Evolutionary conservation across 2,329 filamentous ascomycete species (phyloP), one percentile per base, ranked within the genome.

Genomic region (Basipetospora chlamydospora): DNA sequence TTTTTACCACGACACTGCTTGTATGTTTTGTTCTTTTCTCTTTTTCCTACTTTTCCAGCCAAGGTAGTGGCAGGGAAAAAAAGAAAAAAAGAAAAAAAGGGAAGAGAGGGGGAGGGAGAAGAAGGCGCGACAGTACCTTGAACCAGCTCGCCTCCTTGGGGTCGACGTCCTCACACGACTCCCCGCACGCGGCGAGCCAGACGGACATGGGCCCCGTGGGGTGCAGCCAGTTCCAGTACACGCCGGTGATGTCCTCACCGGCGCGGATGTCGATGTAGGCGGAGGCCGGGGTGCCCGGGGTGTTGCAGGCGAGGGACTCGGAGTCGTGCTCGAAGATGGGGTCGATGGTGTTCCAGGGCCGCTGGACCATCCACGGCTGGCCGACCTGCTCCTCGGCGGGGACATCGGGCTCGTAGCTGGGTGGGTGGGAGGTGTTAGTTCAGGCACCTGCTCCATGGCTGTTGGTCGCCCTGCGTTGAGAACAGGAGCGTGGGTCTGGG

Each of bases 191-290:
- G 15, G 67, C 64, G 45, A 72, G 63, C 50, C 67, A 73, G 37
- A 64, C 66, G 43, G 66, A 58, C 46, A 71, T 51, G 22, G 67
- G 67, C 6, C 68, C 68, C 51, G 56, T 72, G 66, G 34, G 61
- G 64, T 16, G 49, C 41, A 44, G 55, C 67, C 36, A 72, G 51
- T 61, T 61, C 66, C 64, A 70, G 49, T 69, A 60, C 44, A 64
- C 56, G 41, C 46, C 52, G 38, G 69, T 45, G 46, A 59, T 58
- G 45, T 66, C 63, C 41, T 67, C 67, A 12, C 60, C 61, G 5
- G 59, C 52, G 9, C 60, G 59, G 22, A 50, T 45, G 44, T 60
- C 56, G 43, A 64, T 65, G 33, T 55, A 48, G 23, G 49, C 39
- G 8, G 48, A 57, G 26, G 56, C 47, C 26, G 48, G 55, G 35